A percentile compares a stretch with the other conserved stretches of the same genome.
Evolutionary conservation across 2,329 filamentous ascomycete species (phyloP).

Genomic region (Intubia oerlemansii): DNA sequence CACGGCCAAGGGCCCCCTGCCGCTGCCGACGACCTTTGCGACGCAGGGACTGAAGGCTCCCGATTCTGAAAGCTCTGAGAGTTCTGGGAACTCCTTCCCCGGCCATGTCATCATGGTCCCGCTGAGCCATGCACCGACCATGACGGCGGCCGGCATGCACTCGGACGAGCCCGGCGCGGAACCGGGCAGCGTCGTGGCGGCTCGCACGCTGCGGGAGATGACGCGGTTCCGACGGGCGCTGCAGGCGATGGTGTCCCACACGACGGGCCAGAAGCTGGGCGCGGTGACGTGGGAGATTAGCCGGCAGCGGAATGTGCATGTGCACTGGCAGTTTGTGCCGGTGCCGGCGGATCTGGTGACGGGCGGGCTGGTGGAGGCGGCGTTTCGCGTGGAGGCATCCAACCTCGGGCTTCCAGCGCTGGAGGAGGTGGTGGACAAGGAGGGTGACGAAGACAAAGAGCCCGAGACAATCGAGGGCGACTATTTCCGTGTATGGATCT

Average conservation of each 20-base stretch:
- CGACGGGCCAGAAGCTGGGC: slow-evolving; percentile 41
- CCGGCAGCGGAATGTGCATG: slow-evolving; percentile 58
- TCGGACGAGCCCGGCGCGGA: slow-evolving; percentile 20
- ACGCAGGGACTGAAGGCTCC: slow-evolving; percentile 29
- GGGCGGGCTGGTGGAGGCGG: slow-evolving; percentile 63
- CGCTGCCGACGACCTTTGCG: slow-evolving; percentile 45
- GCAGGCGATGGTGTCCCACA: slow-evolving; percentile 52
- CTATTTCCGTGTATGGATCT: slow-evolving; percentile 70
- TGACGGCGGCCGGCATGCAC: slow-evolving; percentile 36
- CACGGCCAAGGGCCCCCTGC: slow-evolving; percentile 76
- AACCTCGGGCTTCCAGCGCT: slow-evolving; percentile 39
- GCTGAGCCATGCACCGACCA: slow-evolving; percentile 57
- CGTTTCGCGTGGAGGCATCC: slow-evolving; percentile 73
- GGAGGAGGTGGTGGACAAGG: slow-evolving; percentile 8
- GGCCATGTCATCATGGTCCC: slow-evolving; percentile 85
- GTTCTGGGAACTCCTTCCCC: slow-evolving; percentile 35
- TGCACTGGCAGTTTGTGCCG: slow-evolving; percentile 86
- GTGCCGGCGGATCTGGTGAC: slow-evolving; percentile 45
- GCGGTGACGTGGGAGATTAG: slow-evolving; percentile 87
- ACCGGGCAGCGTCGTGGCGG: slow-evolving; percentile 40
- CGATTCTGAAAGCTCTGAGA: too few relatives aligned
- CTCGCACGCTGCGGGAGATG: slow-evolving; percentile 60
- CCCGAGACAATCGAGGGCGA: slow-evolving; percentile 32
- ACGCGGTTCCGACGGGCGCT: slow-evolving; percentile 53
- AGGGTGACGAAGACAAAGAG: slow-evolving; percentile 15